Evolutionary conservation across 1,284 basidiomycete species (phyloP).

Genomic region (Trametes hirsuta): DNA sequence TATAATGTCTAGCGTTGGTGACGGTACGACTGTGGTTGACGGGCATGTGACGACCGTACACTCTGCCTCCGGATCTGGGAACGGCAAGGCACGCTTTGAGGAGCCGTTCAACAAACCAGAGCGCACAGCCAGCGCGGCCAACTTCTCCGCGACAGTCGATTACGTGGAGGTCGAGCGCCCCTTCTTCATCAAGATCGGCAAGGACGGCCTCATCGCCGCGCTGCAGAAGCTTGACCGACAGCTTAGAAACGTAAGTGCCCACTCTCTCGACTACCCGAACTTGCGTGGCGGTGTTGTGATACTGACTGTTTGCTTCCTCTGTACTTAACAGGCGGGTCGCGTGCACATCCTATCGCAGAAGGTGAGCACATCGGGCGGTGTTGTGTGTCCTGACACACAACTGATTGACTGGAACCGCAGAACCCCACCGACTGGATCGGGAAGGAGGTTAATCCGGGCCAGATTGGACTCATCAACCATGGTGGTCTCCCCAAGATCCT

Average conservation of each 20-base stretch:
- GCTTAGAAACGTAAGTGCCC: constrained; percentile 48
- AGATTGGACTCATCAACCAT: constrained; percentile 72
- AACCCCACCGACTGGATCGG: constrained; percentile 70
- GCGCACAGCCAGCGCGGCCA: constrained; percentile 1
- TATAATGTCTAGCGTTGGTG: constrained; percentile 23
- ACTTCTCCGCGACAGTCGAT: constrained; percentile 29
- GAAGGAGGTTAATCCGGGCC: constrained; percentile 66
- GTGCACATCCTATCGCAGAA: constrained; percentile 48
- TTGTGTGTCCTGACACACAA: not conserved
- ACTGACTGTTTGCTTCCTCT: not conserved
- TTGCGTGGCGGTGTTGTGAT: not conserved
- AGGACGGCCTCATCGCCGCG: constrained; percentile 64
- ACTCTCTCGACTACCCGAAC: not conserved
- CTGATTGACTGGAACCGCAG: constrained; percentile 32
- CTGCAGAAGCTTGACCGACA: constrained; percentile 67
- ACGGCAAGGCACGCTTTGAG: constrained; percentile 11
- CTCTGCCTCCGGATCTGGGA: not conserved
- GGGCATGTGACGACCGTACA: constrained; percentile 15
- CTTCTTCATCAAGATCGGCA: constrained; percentile 70
- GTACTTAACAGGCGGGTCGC: constrained; percentile 51
- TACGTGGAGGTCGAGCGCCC: constrained; percentile 52
- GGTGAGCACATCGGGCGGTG: constrained; percentile 17
- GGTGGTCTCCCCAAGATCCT: constrained; percentile 78
- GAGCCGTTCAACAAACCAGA: constrained; percentile 5
- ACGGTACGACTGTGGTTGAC: constrained; percentile 29